Evolutionary conservation across 2,329 filamentous ascomycete genomes (phyloP).

Genomic region (Macroventuria anomochaeta): DNA sequence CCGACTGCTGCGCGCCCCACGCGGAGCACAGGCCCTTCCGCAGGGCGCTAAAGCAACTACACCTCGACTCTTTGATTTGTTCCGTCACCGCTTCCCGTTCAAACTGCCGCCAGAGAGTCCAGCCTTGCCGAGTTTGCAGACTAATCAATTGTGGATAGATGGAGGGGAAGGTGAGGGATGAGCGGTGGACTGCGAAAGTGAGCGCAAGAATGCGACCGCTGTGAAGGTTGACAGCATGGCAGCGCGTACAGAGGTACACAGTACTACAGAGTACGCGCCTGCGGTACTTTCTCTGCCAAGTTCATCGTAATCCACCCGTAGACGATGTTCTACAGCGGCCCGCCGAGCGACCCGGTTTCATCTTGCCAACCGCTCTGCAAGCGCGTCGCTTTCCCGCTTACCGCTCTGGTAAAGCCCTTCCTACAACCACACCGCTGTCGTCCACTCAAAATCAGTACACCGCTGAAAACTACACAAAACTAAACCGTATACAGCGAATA

Average conservation of each 20-base stretch:
- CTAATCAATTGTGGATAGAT: conserved; percentile 1
- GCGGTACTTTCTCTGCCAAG: conserved; percentile 12
- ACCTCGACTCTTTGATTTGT: conserved; percentile 42
- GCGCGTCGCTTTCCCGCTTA: conserved; percentile 41
- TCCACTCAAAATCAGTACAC: conserved; percentile 36
- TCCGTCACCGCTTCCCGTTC: conserved; percentile 32
- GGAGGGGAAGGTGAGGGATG: conserved; percentile 11
- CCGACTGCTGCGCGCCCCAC: conserved; percentile 22
- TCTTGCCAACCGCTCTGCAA: conserved; percentile 45
- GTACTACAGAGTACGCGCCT: conserved; percentile 17
- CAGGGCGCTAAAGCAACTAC: conserved; percentile 40
- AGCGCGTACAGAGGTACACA: conserved; percentile 6
- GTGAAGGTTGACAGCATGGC: not conserved
- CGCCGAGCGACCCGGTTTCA: conserved; percentile 42
- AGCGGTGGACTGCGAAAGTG: conserved; percentile 2
- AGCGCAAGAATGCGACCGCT: not conserved
- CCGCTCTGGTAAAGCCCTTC: conserved; percentile 28
- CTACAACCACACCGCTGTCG: conserved; percentile 31
- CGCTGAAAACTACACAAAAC: conserved; percentile 18
- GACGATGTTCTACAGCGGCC: conserved; percentile 16
- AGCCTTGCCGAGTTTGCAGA: conserved; percentile 9
- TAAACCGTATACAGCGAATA: conserved; percentile 13
- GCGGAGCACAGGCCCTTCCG: conserved; percentile 26
- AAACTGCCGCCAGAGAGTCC: conserved; percentile 39
- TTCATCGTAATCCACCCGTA: conserved; percentile 10